A percentile compares a stretch with the other conserved stretches of the same genome.
Evolutionary conservation across 495 filamentous ascomycete species (phyloP).

Genomic region (Lichina pygmaea): DNA sequence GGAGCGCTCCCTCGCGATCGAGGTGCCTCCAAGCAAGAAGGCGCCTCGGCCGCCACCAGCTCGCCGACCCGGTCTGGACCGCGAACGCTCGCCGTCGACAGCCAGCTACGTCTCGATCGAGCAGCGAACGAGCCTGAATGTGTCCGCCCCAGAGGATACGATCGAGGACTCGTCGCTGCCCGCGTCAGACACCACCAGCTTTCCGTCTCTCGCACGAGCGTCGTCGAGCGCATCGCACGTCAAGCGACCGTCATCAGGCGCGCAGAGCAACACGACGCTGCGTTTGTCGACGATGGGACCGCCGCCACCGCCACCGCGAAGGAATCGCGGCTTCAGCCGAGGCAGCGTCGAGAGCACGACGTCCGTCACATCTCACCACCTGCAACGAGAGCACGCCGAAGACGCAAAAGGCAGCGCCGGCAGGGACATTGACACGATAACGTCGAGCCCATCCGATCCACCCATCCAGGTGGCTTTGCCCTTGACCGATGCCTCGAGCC

Average conservation of each 20-base stretch:
- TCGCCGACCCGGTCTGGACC: neutral
- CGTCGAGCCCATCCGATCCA: no score
- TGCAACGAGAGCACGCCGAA: no score
- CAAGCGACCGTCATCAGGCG: neutral
- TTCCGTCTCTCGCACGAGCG: neutral
- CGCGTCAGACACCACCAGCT: neutral
- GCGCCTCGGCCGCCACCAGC: neutral
- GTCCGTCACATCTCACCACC: no score
- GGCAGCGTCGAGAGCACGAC: conserved; percentile 12
- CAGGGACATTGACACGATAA: no score
- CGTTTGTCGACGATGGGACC: neutral
- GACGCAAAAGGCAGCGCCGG: no score
- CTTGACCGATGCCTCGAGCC: neutral
- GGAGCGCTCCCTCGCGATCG: no score
- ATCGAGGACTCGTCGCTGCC: neutral
- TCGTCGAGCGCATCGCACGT: neutral
- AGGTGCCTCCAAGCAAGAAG: neutral
- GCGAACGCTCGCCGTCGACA: neutral
- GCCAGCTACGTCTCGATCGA: neutral
- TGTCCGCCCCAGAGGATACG: neutral
- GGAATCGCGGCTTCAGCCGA: conserved; percentile 25
- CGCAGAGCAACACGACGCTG: neutral
- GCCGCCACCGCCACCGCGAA: conserved; percentile 26
- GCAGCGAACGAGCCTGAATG: no score
- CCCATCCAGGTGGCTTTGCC: no score